Evolutionary conservation across 495 filamentous ascomycete species (phyloP).

Genomic region (Penicillium antarcticum): DNA sequence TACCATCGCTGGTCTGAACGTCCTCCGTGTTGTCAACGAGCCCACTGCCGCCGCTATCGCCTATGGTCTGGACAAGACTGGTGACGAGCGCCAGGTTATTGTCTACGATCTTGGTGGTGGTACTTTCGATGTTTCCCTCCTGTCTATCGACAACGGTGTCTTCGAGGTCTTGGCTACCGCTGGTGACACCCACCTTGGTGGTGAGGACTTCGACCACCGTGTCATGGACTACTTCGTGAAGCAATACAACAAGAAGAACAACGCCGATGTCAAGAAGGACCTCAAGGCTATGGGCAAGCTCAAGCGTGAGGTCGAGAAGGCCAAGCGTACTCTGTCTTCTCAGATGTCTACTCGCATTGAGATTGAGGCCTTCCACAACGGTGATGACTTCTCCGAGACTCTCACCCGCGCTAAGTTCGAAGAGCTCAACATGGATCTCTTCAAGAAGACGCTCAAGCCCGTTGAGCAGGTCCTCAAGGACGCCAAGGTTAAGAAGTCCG

Average conservation of each 20-base stretch:
- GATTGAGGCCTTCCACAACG: slow-evolving; percentile 96
- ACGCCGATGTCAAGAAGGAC: slow-evolving; percentile 88
- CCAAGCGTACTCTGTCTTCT: slow-evolving; percentile 97
- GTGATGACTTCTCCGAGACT: slow-evolving; percentile 98
- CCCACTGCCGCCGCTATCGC: slow-evolving; percentile 86
- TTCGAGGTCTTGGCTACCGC: slow-evolving; percentile 98
- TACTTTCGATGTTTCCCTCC: slow-evolving; percentile 99
- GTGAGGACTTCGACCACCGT: slow-evolving; percentile 99
- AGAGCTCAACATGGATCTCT: slow-evolving; percentile 96
- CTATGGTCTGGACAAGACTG: slow-evolving; percentile 83
- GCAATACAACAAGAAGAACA: slow-evolving; percentile 99
- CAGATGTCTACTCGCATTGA: slow-evolving; percentile 98
- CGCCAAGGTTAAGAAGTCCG: slow-evolving; percentile 83
- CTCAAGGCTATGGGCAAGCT: slow-evolving; percentile 99
- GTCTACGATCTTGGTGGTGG: slow-evolving; percentile 99
- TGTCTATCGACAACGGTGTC: slow-evolving; percentile 94
- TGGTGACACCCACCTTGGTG: slow-evolving; percentile 99
- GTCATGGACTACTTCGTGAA: slow-evolving; percentile 97
- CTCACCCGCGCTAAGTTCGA: slow-evolving; percentile 99
- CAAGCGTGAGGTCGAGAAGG: slow-evolving; percentile 99
- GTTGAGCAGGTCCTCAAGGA: slow-evolving; percentile 97
- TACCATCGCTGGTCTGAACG: slow-evolving; percentile 90
- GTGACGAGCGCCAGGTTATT: slow-evolving; percentile 85
- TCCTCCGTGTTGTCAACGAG: slow-evolving; percentile 96
- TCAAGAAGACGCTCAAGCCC: slow-evolving; percentile 98